Conservation (phyloP, 164 flowering plant species). For the Magnolia sinica region DNA sequence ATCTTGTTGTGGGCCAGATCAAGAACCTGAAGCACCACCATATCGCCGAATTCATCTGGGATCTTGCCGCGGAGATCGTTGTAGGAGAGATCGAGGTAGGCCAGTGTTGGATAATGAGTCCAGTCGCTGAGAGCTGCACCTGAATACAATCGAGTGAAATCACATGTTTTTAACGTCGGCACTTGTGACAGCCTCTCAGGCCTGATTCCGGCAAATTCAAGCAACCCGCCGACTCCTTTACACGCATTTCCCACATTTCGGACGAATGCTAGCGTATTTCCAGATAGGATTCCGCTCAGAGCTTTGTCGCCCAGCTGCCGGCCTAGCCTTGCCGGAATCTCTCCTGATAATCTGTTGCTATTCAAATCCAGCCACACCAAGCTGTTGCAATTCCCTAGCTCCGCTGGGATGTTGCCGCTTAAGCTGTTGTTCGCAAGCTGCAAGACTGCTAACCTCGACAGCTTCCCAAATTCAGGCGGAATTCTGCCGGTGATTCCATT, state of each 20-base stretch:
- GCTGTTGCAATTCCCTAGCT: conserved; percentile 72
- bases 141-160: conserved; percentile 71
- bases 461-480: conserved; percentile 51
- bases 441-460: conserved; percentile 68
- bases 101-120: conserved; percentile 68
- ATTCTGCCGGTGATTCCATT: conserved; percentile 61
- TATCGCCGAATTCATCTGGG: conserved; percentile 77
- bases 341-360: conserved; percentile 65
- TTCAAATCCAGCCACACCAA: conserved; percentile 85
- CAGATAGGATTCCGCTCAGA: conserved; percentile 63
- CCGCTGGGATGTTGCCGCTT: conserved; percentile 60
- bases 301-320: conserved; percentile 68
- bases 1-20: conserved; percentile 68
- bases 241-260: conserved; percentile 84
- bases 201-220: conserved; percentile 82
- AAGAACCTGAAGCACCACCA: conserved; percentile 73
- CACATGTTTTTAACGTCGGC: conserved; percentile 70
- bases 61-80: conserved; percentile 68
- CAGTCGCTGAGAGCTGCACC: conserved; percentile 74
- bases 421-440: conserved; percentile 81
- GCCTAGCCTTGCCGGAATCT: conserved; percentile 69
- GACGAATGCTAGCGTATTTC: conserved; percentile 74
- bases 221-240: conserved; percentile 82
- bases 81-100: conserved; percentile 88
- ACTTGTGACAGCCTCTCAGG: conserved; percentile 73